Evolutionary conservation across 2,329 filamentous ascomycete species (phyloP).

Genomic region (Penicillium sp.): DNA sequence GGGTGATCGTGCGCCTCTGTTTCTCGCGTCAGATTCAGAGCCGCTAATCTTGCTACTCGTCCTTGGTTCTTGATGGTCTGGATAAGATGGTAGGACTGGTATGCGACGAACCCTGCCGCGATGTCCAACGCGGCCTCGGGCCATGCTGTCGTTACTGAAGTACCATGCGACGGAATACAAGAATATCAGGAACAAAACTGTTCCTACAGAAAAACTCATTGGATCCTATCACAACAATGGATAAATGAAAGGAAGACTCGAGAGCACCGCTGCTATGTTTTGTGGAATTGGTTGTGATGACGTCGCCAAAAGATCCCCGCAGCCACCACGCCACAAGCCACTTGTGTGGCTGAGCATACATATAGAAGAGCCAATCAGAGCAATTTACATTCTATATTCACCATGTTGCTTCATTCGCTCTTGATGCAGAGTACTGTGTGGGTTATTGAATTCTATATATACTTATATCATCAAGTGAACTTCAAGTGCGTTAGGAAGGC

Average conservation of each 20-base stretch:
- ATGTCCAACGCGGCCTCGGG: neutral
- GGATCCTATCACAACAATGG: neutral
- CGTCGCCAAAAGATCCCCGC: neutral
- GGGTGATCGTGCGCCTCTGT: neutral
- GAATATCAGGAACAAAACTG: neutral
- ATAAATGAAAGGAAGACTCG: neutral
- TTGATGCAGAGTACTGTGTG: too few species aligned
- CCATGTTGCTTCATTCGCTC: too few species aligned
- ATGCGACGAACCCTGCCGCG: neutral
- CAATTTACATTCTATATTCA: too few species aligned
- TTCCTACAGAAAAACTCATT: neutral
- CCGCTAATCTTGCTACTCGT: constrained; percentile 12
- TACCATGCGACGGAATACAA: neutral
- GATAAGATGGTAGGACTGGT: constrained; percentile 8
- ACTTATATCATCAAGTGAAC: too few species aligned
- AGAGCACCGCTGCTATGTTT: too few species aligned
- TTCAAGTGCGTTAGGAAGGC: too few species aligned
- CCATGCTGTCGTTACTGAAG: neutral
- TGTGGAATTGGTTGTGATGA: too few species aligned
- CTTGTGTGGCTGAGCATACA: neutral
- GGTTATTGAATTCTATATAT: too few species aligned
- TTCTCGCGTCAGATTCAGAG: neutral
- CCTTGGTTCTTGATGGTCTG: neutral
- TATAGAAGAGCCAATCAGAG: neutral
- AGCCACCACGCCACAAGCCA: neutral